A percentile compares a stretch with the other conserved stretches of the same genome.
Evolutionary conservation across 2,329 filamentous ascomycete species (phyloP).

Genomic region (Alternaria ventricosa): DNA sequence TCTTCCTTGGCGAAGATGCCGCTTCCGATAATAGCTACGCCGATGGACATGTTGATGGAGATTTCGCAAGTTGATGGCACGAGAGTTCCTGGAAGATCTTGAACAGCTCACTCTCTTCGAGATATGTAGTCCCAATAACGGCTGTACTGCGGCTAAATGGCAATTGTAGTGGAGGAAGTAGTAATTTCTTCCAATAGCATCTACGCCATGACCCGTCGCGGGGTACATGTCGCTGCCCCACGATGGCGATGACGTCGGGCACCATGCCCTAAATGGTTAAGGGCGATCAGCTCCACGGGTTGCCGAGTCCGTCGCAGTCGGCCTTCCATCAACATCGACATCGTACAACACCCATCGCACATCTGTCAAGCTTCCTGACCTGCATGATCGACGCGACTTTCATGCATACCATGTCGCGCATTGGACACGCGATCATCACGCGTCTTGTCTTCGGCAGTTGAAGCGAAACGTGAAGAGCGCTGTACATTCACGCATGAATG

Average conservation of each 20-base stretch:
- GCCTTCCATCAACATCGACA: not conserved
- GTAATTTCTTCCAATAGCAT: constrained; percentile 14
- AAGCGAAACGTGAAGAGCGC: not conserved
- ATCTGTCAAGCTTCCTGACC: not conserved
- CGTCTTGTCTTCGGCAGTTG: not conserved
- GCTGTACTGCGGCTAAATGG: constrained; percentile 28
- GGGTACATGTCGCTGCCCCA: constrained; percentile 20
- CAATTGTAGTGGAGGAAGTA: constrained; percentile 5
- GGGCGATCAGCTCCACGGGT: constrained; percentile 12
- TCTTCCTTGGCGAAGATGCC: constrained; percentile 68
- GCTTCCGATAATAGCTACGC: constrained; percentile 67
- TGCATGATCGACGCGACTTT: not conserved
- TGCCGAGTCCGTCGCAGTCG: constrained; percentile 1
- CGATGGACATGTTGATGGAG: constrained; percentile 43
- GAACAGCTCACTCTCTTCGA: not conserved
- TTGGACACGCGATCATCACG: not conserved
- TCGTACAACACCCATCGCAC: not conserved
- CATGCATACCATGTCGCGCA: not conserved
- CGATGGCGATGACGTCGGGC: constrained; percentile 21
- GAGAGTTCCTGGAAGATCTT: not conserved
- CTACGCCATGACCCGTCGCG: constrained; percentile 7
- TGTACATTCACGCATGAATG: not conserved
- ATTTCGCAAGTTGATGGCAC: not conserved
- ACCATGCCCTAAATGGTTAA: constrained; percentile 20
- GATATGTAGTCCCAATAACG: constrained; percentile 1